Evolutionary conservation across 176 grass and related monocot species (phyloP).

Genomic region (Oryza glaberrima): DNA sequence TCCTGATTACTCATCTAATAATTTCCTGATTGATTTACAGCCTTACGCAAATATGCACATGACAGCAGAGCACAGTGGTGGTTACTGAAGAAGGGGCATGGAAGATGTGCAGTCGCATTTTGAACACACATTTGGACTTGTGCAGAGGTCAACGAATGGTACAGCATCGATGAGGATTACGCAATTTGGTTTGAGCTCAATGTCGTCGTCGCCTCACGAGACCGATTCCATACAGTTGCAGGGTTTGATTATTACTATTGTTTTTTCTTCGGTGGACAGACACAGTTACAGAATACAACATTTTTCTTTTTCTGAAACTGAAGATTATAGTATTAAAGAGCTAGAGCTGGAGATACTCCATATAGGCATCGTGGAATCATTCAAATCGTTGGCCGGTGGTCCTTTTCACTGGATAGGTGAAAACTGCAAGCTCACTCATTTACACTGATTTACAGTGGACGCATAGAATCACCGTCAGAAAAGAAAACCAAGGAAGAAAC

Average conservation of each 20-base stretch:
- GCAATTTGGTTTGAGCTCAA: neutral
- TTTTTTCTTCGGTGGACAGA: neutral
- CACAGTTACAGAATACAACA: neutral
- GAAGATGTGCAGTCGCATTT: constrained; percentile 23
- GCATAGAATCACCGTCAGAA: neutral
- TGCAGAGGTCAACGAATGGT: constrained; percentile 19
- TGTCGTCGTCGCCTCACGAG: constrained; percentile 2
- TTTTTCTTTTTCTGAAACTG: no score
- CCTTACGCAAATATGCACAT: neutral
- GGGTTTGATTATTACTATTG: neutral
- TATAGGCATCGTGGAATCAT: neutral
- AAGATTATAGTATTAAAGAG: no score
- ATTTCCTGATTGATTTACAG: neutral
- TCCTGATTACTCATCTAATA: neutral
- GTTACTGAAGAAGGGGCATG: neutral
- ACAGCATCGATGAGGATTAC: neutral
- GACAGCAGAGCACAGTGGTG: neutral
- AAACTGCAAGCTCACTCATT: neutral
- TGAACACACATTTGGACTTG: constrained; percentile 8
- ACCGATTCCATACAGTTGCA: neutral
- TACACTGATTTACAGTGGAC: neutral
- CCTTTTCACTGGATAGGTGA: neutral
- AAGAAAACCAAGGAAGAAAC: neutral
- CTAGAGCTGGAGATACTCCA: no score
- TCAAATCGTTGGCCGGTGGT: neutral